Conservation (phyloP, 2,329 filamentous ascomycete species). For the Leptodontidium sp. region DNA sequence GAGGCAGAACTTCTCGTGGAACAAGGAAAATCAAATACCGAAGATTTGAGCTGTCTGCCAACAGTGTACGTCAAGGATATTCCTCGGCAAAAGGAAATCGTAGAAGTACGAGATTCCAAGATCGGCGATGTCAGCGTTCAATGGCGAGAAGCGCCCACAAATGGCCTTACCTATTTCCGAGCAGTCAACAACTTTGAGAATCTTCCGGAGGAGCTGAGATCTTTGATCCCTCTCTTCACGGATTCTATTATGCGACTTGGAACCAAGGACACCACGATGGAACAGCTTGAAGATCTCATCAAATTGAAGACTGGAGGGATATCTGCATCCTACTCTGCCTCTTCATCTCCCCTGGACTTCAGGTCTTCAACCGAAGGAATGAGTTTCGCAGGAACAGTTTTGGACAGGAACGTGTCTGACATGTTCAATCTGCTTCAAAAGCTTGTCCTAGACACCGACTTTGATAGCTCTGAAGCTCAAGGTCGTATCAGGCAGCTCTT, state of each 20-base stretch:
- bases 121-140: constrained; percentile 75
- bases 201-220: constrained; percentile 83
- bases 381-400: constrained; percentile 82
- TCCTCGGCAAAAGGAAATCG: constrained; percentile 73
- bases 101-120: constrained; percentile 68
- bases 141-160: constrained; percentile 93
- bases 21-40: constrained; percentile 83
- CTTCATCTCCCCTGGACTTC: constrained; percentile 77
- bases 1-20: constrained; percentile 83
- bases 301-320: constrained; percentile 96
- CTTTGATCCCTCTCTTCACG: constrained; percentile 88
- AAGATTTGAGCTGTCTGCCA: constrained; percentile 87
- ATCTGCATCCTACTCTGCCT: constrained; percentile 83
- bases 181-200: constrained; percentile 82
- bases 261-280: constrained; percentile 87
- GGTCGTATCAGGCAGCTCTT: constrained; percentile 86
- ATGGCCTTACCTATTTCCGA: constrained; percentile 95
- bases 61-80: constrained; percentile 92
- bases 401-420: constrained; percentile 87
- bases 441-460: constrained; percentile 87
- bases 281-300: constrained; percentile 93
- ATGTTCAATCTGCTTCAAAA: constrained; percentile 89
- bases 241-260: constrained; percentile 94
- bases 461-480: constrained; percentile 82
- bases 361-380: constrained; percentile 80